phyloP scores from a whole-genome alignment of 2,329 filamentous ascomycete species.

The Meredithiella fracta region DNA sequence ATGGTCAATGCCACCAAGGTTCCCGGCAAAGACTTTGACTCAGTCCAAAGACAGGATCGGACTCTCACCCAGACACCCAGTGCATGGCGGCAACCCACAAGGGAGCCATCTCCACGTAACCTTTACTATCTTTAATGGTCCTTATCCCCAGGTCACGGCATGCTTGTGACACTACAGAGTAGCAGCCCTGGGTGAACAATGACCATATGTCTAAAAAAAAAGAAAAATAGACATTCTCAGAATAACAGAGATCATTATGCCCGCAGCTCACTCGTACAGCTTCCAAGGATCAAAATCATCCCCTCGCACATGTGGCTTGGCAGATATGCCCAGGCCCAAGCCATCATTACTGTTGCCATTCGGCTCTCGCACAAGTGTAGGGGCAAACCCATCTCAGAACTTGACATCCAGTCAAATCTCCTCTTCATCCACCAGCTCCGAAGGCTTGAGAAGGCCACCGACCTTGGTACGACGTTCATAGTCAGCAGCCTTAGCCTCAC shows the following conservation, averaged over 20 bases:
- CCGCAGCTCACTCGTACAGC: constrained; percentile 17
- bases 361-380: constrained; percentile 16
- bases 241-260: not conserved
- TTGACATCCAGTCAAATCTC: constrained; percentile 72
- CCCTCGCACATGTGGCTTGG: constrained; percentile 12
- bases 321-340: not conserved
- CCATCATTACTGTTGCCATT: constrained; percentile 12
- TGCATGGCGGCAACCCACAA: constrained; percentile 2
- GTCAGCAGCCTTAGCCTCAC: constrained; percentile 72
- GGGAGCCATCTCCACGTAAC: constrained; percentile 1
- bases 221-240: not conserved
- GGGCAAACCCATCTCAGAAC: constrained; percentile 43
- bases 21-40: too few species aligned
- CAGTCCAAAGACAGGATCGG: too few species aligned
- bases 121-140: constrained; percentile 8
- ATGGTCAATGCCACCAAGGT: not conserved
- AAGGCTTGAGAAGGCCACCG: constrained; percentile 86
- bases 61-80: not conserved
- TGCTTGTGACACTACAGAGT: not conserved
- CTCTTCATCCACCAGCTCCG: constrained; percentile 73
- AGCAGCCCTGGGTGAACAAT: too few species aligned
- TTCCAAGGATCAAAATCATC: constrained; percentile 14
- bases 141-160: not conserved
- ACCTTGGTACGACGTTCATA: constrained; percentile 88
- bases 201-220: not conserved